These are phyloP conservation scores for Coniochaeta pulveracea DNA, from an alignment of 2,329 filamentous ascomycete species.

Conservation along the genomic window DNA sequence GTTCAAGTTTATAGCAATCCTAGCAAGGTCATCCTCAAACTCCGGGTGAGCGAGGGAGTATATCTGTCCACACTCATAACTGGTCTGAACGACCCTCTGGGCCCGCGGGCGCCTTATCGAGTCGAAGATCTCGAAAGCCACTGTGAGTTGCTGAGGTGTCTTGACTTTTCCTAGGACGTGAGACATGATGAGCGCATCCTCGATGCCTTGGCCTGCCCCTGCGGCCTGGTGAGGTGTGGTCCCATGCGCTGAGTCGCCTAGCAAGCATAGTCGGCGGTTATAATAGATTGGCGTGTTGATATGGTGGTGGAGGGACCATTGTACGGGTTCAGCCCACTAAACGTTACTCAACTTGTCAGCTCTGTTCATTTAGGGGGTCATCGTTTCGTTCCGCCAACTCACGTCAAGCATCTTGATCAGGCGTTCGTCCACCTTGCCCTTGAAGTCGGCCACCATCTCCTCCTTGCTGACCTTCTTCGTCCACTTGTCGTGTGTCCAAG, in stretches of 20 bases:
- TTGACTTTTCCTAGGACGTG: slow-evolving; percentile 9
- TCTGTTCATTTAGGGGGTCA: too few relatives aligned
- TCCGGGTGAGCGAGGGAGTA: slow-evolving; percentile 16
- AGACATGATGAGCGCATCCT: slow-evolving; percentile 11
- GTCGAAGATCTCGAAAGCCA: slow-evolving; percentile 8
- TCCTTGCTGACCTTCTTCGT: slow-evolving; percentile 2
- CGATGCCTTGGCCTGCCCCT: slow-evolving; percentile 12
- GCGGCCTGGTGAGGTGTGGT: slow-evolving; percentile 14
- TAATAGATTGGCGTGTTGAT: slow-evolving; percentile 8
- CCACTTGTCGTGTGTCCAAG: neutral
- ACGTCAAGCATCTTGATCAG: neutral
- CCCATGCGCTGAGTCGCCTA: slow-evolving; percentile 13
- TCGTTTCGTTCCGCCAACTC: neutral
- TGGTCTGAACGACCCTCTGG: slow-evolving; percentile 8
- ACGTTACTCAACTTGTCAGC: too few relatives aligned
- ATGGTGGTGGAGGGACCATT: slow-evolving; percentile 5
- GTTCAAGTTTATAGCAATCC: slow-evolving; percentile 18
- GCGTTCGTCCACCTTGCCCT: neutral
- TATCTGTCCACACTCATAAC: slow-evolving; percentile 4
- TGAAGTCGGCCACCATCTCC: slow-evolving; percentile 4
- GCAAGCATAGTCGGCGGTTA: slow-evolving; percentile 8
- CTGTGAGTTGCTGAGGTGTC: slow-evolving; percentile 1
- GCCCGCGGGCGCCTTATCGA: slow-evolving; percentile 6
- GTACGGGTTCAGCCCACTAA: slow-evolving; percentile 4
- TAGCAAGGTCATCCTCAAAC: slow-evolving; percentile 17